A percentile compares a stretch with the other conserved stretches of the same genome.
These are phyloP conservation scores for Neonectria coccinea DNA, from an alignment of 2,329 filamentous ascomycete genomes.

Conservation along the genomic window DNA sequence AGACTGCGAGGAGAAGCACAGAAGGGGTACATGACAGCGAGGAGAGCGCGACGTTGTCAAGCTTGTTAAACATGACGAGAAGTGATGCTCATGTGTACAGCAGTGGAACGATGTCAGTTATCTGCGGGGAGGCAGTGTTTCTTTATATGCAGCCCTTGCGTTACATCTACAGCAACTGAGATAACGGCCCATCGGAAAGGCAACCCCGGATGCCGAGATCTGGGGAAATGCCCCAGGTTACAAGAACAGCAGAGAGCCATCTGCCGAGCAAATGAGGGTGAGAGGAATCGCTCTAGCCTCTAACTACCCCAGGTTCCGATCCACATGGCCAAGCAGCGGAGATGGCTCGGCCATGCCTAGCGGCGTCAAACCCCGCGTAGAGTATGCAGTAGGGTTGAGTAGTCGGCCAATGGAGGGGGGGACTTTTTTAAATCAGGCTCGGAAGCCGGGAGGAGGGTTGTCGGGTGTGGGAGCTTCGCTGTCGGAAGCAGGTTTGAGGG, in stretches of 20 bases:
- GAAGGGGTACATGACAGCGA: background rate
- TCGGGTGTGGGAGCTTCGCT: background rate
- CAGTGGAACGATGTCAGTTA: background rate
- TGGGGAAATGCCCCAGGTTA: constrained; percentile 1
- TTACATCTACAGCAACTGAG: background rate
- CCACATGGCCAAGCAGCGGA: background rate
- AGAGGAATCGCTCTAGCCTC: background rate
- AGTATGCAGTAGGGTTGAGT: background rate
- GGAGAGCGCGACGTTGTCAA: background rate
- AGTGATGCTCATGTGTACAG: background rate
- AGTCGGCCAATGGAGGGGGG: background rate
- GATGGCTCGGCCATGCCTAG: constrained; percentile 1
- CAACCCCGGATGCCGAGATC: constrained; percentile 1
- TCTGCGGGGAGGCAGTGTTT: background rate
- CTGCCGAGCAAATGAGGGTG: constrained; percentile 4
- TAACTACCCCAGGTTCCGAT: background rate
- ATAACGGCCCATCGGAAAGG: background rate
- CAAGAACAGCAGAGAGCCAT: too few species aligned
- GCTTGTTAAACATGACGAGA: background rate
- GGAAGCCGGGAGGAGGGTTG: background rate
- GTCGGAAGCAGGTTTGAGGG: constrained; percentile 5
- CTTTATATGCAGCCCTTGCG: background rate
- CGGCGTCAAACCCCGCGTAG: constrained; percentile 2
- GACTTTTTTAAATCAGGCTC: background rate
- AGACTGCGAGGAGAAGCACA: background rate